These are phyloP conservation scores for Umbilicaria muhlenbergii DNA, from an alignment of 495 filamentous ascomycete genomes.

Conservation along the genomic window DNA sequence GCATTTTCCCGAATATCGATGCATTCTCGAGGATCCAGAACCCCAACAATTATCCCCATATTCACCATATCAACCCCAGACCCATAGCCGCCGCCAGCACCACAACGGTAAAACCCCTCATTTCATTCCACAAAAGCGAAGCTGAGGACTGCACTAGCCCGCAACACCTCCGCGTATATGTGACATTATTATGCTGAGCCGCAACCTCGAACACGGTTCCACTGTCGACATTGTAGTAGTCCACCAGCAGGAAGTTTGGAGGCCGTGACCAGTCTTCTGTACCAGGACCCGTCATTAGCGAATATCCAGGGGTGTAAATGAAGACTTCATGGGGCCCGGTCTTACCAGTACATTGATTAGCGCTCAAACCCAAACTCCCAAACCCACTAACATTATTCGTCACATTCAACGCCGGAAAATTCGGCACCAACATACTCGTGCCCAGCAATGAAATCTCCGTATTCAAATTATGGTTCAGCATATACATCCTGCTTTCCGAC, in stretches of 20 bases:
- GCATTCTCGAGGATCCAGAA: too few relatives aligned
- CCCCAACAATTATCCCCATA: background rate
- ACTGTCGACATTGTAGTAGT: constrained; percentile 66
- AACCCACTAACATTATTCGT: constrained; percentile 53
- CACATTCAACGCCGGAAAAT: constrained; percentile 42
- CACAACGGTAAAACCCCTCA: background rate
- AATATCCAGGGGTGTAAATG: background rate
- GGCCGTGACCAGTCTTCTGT: constrained; percentile 45
- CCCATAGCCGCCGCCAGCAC: background rate
- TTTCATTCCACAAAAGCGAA: too few relatives aligned
- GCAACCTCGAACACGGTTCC: constrained; percentile 91
- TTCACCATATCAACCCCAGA: background rate
- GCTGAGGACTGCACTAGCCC: constrained; percentile 22
- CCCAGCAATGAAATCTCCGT: constrained; percentile 48
- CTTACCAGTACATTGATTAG: constrained; percentile 49
- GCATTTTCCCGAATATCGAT: too few relatives aligned
- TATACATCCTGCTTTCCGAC: constrained; percentile 52
- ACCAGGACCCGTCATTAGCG: constrained; percentile 5
- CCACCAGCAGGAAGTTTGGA: constrained; percentile 79
- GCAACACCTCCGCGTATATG: constrained; percentile 62
- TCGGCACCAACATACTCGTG: constrained; percentile 54
- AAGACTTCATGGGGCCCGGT: constrained; percentile 1
- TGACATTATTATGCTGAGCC: constrained; percentile 71
- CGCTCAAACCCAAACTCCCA: constrained; percentile 59
- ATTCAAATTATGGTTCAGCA: constrained; percentile 90